A percentile compares a stretch with the other conserved stretches of the same genome.
phyloP scores from a whole-genome alignment of 306 rosid genomes.

The Carpinus fangiana region DNA sequence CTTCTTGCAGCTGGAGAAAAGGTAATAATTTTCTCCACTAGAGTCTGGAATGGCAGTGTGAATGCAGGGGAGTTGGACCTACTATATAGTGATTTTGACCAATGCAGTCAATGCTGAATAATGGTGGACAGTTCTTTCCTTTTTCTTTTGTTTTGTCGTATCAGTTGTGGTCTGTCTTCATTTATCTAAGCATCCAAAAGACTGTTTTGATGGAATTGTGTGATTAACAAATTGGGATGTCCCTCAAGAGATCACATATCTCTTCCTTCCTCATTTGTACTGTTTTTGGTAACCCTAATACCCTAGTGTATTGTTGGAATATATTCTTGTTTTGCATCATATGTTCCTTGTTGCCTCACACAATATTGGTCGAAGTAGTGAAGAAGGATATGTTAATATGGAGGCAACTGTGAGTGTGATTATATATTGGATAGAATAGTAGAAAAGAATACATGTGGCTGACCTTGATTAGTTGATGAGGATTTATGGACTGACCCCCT shows the following conservation, averaged over 20 bases:
- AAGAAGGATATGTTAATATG: background rate
- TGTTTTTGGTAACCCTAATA: background rate
- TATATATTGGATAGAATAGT: background rate
- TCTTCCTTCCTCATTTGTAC: background rate
- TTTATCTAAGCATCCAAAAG: background rate
- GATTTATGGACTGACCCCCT: background rate
- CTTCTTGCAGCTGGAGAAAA: constrained; percentile 92
- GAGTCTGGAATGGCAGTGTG: background rate
- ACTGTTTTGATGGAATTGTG: background rate
- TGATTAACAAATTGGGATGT: background rate
- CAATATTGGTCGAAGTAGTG: background rate
- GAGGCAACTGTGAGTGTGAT: background rate
- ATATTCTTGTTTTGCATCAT: background rate
- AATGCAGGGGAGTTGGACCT: background rate
- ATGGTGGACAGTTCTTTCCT: background rate
- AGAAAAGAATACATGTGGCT: background rate
- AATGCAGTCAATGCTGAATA: background rate
- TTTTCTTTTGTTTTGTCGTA: constrained; percentile 6
- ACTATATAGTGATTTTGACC: background rate
- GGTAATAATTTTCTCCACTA: constrained; percentile 42
- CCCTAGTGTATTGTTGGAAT: background rate
- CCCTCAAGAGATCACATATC: background rate
- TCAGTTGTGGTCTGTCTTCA: constrained; percentile 1
- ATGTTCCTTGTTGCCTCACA: background rate
- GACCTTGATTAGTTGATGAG: background rate